phyloP scores from a whole-genome alignment of 768 basidiomycete species.

The Macrolepiota dolichaula region DNA sequence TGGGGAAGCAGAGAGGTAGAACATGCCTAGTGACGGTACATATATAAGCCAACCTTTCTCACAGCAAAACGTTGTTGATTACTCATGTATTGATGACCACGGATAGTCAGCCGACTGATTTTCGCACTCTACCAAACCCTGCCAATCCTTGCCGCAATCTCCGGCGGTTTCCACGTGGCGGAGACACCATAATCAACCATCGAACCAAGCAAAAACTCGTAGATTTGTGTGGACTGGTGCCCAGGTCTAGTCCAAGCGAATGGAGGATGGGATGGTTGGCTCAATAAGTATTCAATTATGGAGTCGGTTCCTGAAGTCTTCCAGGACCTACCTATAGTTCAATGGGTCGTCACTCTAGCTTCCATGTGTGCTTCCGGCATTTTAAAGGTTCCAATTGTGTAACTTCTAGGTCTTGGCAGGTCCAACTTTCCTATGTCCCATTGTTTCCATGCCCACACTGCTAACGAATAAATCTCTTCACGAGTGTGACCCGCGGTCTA shows the following conservation, averaged over 20 bases:
- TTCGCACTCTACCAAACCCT: not conserved
- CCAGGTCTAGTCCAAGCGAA: too few relatives aligned
- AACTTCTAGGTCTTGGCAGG: too few relatives aligned
- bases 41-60: not conserved
- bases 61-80: not conserved
- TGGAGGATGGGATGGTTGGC: too few relatives aligned
- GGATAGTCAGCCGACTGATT: not conserved
- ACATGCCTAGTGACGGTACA: not conserved
- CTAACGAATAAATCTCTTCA: not conserved
- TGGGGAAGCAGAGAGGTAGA: not conserved
- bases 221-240: too few relatives aligned
- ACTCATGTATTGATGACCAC: not conserved
- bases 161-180: not conserved
- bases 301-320: too few relatives aligned
- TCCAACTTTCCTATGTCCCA: too few relatives aligned
- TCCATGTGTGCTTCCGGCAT: too few relatives aligned
- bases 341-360: too few relatives aligned
- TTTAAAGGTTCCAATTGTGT: too few relatives aligned
- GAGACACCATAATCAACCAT: not conserved
- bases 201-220: too few relatives aligned
- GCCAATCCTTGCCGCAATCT: not conserved
- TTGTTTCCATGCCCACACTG: not conserved
- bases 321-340: too few relatives aligned
- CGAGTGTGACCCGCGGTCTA: not conserved
- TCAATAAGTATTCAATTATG: too few relatives aligned